Percentiles rank a stretch among this genome's conserved stretches.
These are phyloP conservation scores for Phyllosticta capitalensis DNA, from an alignment of 2,329 filamentous ascomycete species.

Conservation along the genomic window DNA sequence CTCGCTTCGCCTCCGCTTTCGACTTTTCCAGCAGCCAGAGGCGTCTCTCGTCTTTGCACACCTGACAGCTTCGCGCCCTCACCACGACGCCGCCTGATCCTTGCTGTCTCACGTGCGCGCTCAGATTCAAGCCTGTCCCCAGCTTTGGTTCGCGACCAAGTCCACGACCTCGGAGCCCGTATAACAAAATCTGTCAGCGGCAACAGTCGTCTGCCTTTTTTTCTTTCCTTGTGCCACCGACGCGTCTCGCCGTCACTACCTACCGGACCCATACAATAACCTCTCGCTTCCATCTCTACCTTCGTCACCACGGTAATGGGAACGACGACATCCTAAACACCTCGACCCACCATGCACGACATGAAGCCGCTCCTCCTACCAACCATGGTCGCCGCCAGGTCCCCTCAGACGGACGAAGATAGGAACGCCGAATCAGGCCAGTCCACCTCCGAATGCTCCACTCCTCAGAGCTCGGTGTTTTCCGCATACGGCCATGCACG, in stretches of 20 bases:
- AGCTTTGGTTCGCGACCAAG: slow-evolving; percentile 5
- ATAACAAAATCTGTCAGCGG: slow-evolving; percentile 14
- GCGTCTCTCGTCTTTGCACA: slow-evolving; percentile 6
- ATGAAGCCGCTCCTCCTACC: slow-evolving; percentile 31
- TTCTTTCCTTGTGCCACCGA: slow-evolving; percentile 31
- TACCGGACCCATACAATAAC: not conserved
- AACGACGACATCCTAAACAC: slow-evolving; percentile 15
- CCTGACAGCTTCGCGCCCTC: slow-evolving; percentile 4
- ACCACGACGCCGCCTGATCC: not conserved
- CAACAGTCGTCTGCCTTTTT: slow-evolving; percentile 26
- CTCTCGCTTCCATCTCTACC: not conserved
- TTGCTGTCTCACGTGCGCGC: slow-evolving; percentile 9
- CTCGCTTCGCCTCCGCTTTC: not conserved
- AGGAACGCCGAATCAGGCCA: slow-evolving; percentile 27
- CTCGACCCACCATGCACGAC: slow-evolving; percentile 25
- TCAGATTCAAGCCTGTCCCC: slow-evolving; percentile 1
- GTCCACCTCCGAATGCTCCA: slow-evolving; percentile 51
- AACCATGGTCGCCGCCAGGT: slow-evolving; percentile 28
- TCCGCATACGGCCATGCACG: slow-evolving; percentile 53
- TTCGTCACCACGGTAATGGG: too few relatives aligned
- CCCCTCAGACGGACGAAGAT: slow-evolving; percentile 23
- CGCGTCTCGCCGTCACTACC: slow-evolving; percentile 23
- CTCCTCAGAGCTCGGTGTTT: slow-evolving; percentile 63
- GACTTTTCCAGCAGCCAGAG: not conserved
- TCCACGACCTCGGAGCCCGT: slow-evolving; percentile 1